Evolutionary conservation across 139 green algal species (phyloP).

Genomic region (Chlamydomonas applanata): DNA sequence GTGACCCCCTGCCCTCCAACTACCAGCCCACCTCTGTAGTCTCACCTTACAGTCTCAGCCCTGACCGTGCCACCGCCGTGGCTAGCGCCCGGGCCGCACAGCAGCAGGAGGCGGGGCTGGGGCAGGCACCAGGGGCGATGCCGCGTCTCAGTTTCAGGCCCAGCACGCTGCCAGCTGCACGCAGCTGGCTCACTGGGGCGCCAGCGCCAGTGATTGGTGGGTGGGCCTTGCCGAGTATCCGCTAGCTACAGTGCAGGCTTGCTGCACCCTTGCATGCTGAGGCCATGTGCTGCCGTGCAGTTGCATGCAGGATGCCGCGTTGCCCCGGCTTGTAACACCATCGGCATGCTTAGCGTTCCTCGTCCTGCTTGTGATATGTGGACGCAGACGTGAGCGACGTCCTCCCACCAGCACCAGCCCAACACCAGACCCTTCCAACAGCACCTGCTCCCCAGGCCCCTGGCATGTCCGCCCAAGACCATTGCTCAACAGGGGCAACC

Average conservation of each 20-base stretch:
- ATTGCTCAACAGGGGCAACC: too few species aligned
- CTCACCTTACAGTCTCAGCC: neutral
- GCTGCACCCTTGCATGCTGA: too few species aligned
- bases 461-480: too few species aligned
- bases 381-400: slow-evolving; percentile 1
- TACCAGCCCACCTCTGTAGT: neutral
- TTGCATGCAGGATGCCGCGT: too few species aligned
- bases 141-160: neutral
- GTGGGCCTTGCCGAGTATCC: too few species aligned
- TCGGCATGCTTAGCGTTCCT: neutral
- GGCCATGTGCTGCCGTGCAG: neutral
- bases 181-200: slow-evolving; percentile 32
- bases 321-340: too few species aligned
- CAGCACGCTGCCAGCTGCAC: slow-evolving; percentile 21
- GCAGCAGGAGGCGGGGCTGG: neutral
- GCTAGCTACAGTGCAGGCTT: too few species aligned
- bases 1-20: neutral
- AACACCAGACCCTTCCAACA: too few species aligned
- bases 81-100: neutral
- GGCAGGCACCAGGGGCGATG: neutral
- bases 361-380: neutral
- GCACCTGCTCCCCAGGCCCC: slow-evolving; percentile 6
- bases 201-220: neutral
- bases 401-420: neutral
- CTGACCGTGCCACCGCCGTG: neutral